phyloP scores from a whole-genome alignment of 2,329 filamentous ascomycete species.

The Periglandula ipomoeae region DNA sequence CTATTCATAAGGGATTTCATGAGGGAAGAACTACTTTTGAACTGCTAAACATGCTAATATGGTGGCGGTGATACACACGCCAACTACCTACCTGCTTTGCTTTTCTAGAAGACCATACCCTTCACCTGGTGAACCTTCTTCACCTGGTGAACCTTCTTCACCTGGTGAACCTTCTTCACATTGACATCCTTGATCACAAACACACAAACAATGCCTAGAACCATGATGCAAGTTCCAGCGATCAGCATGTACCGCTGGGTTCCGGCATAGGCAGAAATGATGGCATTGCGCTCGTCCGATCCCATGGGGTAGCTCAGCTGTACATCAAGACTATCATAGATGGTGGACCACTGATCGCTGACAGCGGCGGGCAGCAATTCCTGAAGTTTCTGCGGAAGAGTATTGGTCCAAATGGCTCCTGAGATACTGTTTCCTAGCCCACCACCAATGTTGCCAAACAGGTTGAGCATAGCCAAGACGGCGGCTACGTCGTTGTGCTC shows the following conservation, averaged over 20 bases:
- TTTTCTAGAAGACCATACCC: too few relatives aligned
- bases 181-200: not conserved
- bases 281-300: not conserved
- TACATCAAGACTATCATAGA: slow-evolving; percentile 2
- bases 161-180: slow-evolving; percentile 3
- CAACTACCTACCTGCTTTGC: too few relatives aligned
- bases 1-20: too few relatives aligned
- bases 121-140: slow-evolving; percentile 5
- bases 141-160: slow-evolving; percentile 3
- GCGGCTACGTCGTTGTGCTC: slow-evolving; percentile 45
- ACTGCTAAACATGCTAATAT: too few relatives aligned
- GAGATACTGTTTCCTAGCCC: slow-evolving; percentile 36
- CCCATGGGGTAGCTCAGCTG: slow-evolving; percentile 2
- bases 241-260: too few relatives aligned
- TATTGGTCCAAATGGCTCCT: slow-evolving; percentile 34
- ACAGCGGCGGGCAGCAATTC: not conserved
- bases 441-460: slow-evolving; percentile 34
- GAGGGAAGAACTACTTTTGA: too few relatives aligned
- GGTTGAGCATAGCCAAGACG: slow-evolving; percentile 35
- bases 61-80: too few relatives aligned
- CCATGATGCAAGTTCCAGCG: too few relatives aligned
- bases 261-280: slow-evolving; percentile 1
- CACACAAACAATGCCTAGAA: not conserved
- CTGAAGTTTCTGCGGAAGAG: slow-evolving; percentile 16
- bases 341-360: not conserved